Base-by-base conservation (phyloP, 345 rosid species). In the Rubroshorea leprosula region DNA sequence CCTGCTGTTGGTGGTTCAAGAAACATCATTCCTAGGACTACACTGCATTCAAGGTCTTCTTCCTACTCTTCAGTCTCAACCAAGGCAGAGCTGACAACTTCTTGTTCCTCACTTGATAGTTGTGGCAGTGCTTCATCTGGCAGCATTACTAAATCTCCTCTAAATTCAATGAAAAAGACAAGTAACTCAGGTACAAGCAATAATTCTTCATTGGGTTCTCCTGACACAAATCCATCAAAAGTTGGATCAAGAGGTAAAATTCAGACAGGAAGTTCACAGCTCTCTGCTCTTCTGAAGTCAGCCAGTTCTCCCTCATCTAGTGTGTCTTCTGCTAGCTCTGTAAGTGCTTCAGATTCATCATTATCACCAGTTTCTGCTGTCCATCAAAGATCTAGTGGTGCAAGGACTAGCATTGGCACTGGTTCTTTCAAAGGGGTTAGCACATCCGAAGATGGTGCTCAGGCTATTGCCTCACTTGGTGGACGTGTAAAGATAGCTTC, bases 31-130 rank as follows among this genome's bases (percentile, higher is more conserved):
- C 80, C 82, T 41, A 78, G 78, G 75, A 86, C 83, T 58, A 38
- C 47, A 44, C 71, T 49, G 46, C 66, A 80, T 60, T 61, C 59
- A 39, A 79, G 67, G 60, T 77, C 89, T 66, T 63, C 72, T 53
- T 63, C 65, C 51, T 60, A 64, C 50, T 74, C 82, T 69, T 74
- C 85, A 65, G 56, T 59, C 25, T 72, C 76, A 69, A 63, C 66
- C 44, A 84, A 83, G 76, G 63, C 57, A 1, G 84, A 81, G 61
- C 57, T 74, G 76, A 75, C 68, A 51, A 65, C 87, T 67, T 78
- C 96, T 52, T 69, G 83, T 62, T 84, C 94, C 49, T 82, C 85
- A 17, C 54, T 75, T 19, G 92, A 85, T 62, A 82, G 92, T 76
- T 82, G 76, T 49, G 73, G 66, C 65, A 84, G 89, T 65, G 55